A percentile compares a stretch with the other conserved stretches of the same genome.
Evolutionary conservation across 495 filamentous ascomycete species (phyloP).

Genomic region (Penicillium paxilli): DNA sequence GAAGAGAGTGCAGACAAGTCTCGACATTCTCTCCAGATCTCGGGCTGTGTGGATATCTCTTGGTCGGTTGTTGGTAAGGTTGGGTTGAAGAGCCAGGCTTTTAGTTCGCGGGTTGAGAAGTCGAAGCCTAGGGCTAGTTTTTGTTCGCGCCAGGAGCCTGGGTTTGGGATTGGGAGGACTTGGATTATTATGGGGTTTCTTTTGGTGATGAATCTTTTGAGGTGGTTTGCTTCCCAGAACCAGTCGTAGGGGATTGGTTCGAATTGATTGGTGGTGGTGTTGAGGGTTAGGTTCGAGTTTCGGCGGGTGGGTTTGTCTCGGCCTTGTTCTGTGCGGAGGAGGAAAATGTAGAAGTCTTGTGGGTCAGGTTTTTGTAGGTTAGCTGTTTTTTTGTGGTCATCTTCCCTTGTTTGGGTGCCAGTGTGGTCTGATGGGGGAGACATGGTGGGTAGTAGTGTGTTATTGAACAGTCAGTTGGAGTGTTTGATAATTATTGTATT

Average conservation of each 20-base stretch:
- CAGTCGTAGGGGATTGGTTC: background rate
- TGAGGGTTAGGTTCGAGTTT: background rate
- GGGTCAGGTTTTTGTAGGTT: background rate
- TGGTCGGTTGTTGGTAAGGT: constrained; percentile 22
- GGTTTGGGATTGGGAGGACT: background rate
- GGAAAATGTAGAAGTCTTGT: background rate
- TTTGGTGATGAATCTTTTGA: background rate
- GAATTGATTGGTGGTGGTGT: background rate
- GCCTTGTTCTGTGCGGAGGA: background rate
- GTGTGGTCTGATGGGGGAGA: background rate
- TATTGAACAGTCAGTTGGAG: no score
- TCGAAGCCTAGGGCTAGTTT: constrained; percentile 37
- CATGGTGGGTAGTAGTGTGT: background rate
- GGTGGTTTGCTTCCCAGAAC: background rate
- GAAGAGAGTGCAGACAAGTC: background rate
- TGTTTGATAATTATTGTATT: no score
- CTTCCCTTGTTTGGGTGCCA: background rate
- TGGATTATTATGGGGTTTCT: background rate
- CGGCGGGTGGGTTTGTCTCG: background rate
- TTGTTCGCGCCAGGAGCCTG: background rate
- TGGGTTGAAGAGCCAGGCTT: constrained; percentile 30
- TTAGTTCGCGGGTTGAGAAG: constrained; percentile 17
- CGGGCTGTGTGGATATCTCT: constrained; percentile 15
- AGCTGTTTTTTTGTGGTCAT: background rate
- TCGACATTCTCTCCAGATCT: constrained; percentile 28